Conservation (phyloP, 2,329 filamentous ascomycete genomes). For the Penicillium brasilianum region DNA sequence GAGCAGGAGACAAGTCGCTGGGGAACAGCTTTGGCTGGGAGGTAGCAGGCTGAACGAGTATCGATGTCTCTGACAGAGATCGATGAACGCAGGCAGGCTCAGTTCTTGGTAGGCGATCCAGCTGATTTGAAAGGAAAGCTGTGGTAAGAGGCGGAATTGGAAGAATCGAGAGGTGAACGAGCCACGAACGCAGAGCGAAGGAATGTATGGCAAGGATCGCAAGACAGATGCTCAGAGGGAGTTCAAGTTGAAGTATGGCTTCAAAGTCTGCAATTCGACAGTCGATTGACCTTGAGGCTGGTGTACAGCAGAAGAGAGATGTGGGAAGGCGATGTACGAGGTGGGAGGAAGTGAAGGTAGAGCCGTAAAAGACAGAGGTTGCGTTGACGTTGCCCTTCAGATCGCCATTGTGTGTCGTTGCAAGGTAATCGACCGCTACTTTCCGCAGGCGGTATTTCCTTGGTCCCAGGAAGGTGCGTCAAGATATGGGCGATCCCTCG, state of each 20-base stretch:
- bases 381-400: background rate
- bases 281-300: background rate
- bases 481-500: no score
- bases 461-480: background rate
- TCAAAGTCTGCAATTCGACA: background rate
- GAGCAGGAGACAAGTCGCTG: background rate
- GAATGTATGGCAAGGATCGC: background rate
- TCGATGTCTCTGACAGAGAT: background rate
- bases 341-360: background rate
- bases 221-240: background rate
- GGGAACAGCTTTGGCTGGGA: background rate
- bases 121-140: background rate
- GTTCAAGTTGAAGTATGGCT: background rate
- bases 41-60: background rate
- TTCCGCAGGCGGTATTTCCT: background rate
- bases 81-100: background rate
- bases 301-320: background rate
- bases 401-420: background rate
- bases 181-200: background rate
- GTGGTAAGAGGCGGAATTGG: background rate
- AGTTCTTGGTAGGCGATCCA: background rate
- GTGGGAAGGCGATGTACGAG: background rate
- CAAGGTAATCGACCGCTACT: background rate
- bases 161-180: background rate
- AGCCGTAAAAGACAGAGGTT: no score